phyloP scores from a whole-genome alignment of 805 yeast genomes.

The Yamadazyma philogaea region DNA sequence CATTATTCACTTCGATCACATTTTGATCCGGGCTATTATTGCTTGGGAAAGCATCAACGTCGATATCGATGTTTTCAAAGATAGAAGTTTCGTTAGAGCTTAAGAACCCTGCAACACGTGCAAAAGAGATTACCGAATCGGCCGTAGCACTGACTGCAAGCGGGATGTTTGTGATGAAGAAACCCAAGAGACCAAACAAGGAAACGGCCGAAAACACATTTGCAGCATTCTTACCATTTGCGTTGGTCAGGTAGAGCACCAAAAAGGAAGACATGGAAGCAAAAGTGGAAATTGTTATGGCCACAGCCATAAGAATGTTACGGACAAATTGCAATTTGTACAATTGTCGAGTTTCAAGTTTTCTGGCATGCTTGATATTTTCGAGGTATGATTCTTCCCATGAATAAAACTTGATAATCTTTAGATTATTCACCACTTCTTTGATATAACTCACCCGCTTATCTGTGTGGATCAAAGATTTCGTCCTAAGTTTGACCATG shows the following conservation, averaged over 20 bases:
- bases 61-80: conserved; percentile 32
- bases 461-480: conserved; percentile 67
- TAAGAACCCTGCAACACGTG: conserved; percentile 53
- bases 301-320: conserved; percentile 58
- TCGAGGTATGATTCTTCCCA: conserved; percentile 82
- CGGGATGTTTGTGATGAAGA: conserved; percentile 66
- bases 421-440: conserved; percentile 74
- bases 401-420: conserved; percentile 80
- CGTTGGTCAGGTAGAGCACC: conserved; percentile 31
- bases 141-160: conserved; percentile 63
- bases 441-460: conserved; percentile 69
- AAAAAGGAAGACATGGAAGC: conserved; percentile 60
- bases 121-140: conserved; percentile 62
- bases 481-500: conserved; percentile 53
- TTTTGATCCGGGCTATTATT: conserved; percentile 15
- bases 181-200: conserved; percentile 58
- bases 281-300: conserved; percentile 63
- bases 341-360: conserved; percentile 57
- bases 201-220: conserved; percentile 67
- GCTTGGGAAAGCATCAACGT: conserved; percentile 19
- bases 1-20: conserved; percentile 24
- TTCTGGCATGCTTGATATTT: conserved; percentile 53
- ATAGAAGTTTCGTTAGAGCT: conserved; percentile 35
- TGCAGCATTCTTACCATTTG: conserved; percentile 46
- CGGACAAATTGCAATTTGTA: conserved; percentile 63